These are phyloP conservation scores for Malus sylvestris DNA, from an alignment of 306 rosid genomes.

Conservation along the genomic window DNA sequence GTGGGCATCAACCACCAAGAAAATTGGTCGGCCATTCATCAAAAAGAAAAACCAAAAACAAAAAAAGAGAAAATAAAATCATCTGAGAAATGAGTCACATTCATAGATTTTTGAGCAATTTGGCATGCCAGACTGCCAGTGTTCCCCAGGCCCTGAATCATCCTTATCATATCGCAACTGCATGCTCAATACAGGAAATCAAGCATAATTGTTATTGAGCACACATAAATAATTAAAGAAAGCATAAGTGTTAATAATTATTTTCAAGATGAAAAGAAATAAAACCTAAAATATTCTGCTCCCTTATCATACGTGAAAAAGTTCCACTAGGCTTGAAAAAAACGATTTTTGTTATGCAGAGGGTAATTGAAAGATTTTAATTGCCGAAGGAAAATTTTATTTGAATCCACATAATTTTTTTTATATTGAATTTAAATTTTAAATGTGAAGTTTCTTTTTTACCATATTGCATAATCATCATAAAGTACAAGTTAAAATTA, in stretches of 20 bases:
- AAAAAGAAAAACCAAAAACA: neutral
- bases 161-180: neutral
- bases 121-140: slow-evolving; percentile 15
- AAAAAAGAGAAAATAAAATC: neutral
- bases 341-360: too few species aligned
- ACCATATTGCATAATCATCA: too few species aligned
- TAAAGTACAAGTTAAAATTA: too few species aligned
- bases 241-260: neutral
- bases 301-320: neutral
- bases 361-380: too few species aligned
- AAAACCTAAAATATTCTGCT: neutral
- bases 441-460: too few species aligned
- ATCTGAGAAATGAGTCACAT: neutral
- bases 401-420: too few species aligned
- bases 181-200: neutral
- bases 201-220: neutral
- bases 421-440: too few species aligned
- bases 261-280: neutral
- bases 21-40: slow-evolving; percentile 64
- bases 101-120: slow-evolving; percentile 29
- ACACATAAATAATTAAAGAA: neutral
- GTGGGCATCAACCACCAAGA: slow-evolving; percentile 61
- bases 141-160: neutral
- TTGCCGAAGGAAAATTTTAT: too few species aligned
- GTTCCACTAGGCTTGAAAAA: neutral